Evolutionary conservation across 2,329 filamentous ascomycete genomes (phyloP), one percentile per base, ranked within the genome.

Genomic region (Sordariomycetes sp.): DNA sequence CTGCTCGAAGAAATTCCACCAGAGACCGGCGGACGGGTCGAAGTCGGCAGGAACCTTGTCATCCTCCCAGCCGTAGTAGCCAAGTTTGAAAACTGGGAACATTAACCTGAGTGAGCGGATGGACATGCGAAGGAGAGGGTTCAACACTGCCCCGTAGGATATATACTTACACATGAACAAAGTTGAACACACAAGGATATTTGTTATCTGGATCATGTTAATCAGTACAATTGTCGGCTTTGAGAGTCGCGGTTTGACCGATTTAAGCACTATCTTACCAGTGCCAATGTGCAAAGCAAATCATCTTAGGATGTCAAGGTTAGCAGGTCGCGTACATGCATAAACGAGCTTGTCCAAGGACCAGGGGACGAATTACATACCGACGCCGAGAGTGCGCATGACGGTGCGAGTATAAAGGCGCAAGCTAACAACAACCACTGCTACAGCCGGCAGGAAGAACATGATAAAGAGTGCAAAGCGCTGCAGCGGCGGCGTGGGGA

Each of bases 281-380:
- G 57, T 11, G 62, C 65, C 18, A 62, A 43, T 34, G 63, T 59
- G n/a, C 65, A 63, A 18, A 65, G 59, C 55, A 57, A 64, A 48
- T 67, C 65, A 35, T 67, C 65, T 46, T 66, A 22, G 28, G 46
- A 24, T 22, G 14, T 50, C 7, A 28, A 55, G 3, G 59, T 61
- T 22, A 61, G 59, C 35, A 55, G 37, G 50, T 14, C 54, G 54
- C 43, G 20, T 51, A 40, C 11, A 24, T 57, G 53, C 11, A 35
- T 28, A 24, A 18, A 53, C 22, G 28, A 48, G 20, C 18, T 28
- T 22, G 10, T 11, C 54, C 50, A 46, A 60, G 52, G 20, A 3
- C n/a, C 25, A 22, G 51, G n/a, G 18, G 28, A 35, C 3, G 43
- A 53, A 22, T 14, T 24, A 53, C 57, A 18, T 48, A 59, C 57